These are phyloP conservation scores for Ogataea corticis DNA, from an alignment of 805 yeast genomes.

Conservation along the genomic window DNA sequence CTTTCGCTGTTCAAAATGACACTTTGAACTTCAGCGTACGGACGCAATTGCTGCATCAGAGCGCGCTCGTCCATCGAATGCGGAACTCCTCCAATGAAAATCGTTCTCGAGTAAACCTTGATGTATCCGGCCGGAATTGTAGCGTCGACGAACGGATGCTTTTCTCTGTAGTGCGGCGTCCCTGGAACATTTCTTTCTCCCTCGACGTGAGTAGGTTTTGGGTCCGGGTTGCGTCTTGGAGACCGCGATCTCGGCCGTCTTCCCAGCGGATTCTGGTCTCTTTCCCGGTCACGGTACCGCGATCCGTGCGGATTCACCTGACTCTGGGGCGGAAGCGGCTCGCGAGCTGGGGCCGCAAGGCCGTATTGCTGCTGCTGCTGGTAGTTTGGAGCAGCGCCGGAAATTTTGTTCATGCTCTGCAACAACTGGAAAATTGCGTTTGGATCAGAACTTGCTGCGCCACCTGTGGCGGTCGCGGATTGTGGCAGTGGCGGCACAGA, in stretches of 20 bases:
- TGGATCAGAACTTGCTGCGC: constrained; percentile 32
- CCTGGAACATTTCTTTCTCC: constrained; percentile 71
- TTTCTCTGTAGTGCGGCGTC: constrained; percentile 75
- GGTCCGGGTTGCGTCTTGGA: constrained; percentile 36
- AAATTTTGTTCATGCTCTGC: constrained; percentile 46
- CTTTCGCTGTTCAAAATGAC: constrained; percentile 84
- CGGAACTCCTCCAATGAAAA: constrained; percentile 94
- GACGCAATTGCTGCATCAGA: constrained; percentile 69
- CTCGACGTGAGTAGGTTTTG: constrained; percentile 39
- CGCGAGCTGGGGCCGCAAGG: constrained; percentile 8
- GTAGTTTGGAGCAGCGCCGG: constrained; percentile 24
- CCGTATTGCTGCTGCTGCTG: constrained; percentile 25
- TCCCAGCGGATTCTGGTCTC: constrained; percentile 36
- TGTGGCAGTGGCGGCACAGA: constrained; percentile 4
- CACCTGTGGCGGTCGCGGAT: constrained; percentile 13
- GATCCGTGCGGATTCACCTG: constrained; percentile 19
- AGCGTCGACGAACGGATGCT: constrained; percentile 68
- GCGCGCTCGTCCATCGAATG: constrained; percentile 75
- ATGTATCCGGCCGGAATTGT: constrained; percentile 74
- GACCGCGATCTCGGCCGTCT: constrained; percentile 58
- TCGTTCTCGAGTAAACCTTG: constrained; percentile 83
- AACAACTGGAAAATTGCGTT: constrained; percentile 52
- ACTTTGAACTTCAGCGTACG: constrained; percentile 90
- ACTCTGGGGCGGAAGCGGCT: constrained; percentile 24
- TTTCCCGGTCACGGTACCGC: constrained; percentile 33